phyloP scores from a whole-genome alignment of 768 basidiomycete genomes.

The Lentinula lateritia region DNA sequence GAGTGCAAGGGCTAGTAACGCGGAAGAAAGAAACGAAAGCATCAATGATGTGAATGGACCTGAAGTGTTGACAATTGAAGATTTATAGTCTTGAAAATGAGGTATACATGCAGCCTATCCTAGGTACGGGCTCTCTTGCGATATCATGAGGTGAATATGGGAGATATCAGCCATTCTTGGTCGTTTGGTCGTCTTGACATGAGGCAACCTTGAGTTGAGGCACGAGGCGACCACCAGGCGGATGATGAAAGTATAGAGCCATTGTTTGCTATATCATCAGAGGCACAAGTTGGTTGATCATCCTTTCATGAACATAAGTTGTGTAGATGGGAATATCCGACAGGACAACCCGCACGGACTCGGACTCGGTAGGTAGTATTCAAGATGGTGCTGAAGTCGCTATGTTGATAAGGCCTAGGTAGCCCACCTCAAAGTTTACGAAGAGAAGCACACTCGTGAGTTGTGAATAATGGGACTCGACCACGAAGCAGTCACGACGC shows the following conservation, averaged over 20 bases:
- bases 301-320: too few relatives aligned
- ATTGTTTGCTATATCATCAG: not conserved
- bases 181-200: not conserved
- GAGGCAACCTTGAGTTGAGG: not conserved
- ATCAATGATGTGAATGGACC: not conserved
- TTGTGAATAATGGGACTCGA: too few relatives aligned
- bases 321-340: too few relatives aligned
- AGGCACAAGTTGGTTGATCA: not conserved
- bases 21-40: not conserved
- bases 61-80: not conserved
- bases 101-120: not conserved
- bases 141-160: not conserved
- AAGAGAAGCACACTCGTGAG: too few relatives aligned
- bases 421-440: too few relatives aligned
- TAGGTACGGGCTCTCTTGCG: not conserved
- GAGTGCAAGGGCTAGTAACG: constrained; percentile 8
- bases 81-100: not conserved
- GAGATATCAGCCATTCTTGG: not conserved
- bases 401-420: too few relatives aligned
- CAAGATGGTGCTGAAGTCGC: too few relatives aligned
- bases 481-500: too few relatives aligned
- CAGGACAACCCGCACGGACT: too few relatives aligned
- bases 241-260: not conserved
- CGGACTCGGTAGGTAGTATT: too few relatives aligned
- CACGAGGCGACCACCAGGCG: not conserved